Conservation (phyloP, 2,329 filamentous ascomycete species). For the Penicillium palitans region DNA sequence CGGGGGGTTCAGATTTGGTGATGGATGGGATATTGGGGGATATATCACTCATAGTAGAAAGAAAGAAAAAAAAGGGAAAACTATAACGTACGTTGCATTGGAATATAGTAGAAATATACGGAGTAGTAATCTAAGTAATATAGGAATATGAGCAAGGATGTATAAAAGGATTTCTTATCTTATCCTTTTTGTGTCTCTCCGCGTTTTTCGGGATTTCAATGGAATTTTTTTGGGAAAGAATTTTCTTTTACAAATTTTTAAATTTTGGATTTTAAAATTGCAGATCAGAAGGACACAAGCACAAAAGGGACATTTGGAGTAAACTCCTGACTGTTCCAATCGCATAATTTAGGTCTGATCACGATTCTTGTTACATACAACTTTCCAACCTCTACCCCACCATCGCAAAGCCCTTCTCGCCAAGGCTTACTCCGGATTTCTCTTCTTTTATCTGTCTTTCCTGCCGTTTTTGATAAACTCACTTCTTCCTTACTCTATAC, state of each 20-base stretch:
- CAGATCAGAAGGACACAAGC: slow-evolving; percentile 7
- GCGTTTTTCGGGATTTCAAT: slow-evolving; percentile 7
- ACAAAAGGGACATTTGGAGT: not conserved
- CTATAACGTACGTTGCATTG: not conserved
- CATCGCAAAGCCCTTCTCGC: slow-evolving; percentile 25
- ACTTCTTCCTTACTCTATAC: slow-evolving; percentile 2
- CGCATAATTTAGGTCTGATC: slow-evolving; percentile 27
- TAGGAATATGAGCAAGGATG: not conserved
- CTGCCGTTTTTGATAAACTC: slow-evolving; percentile 10
- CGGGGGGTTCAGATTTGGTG: slow-evolving; percentile 9
- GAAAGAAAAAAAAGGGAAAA: not conserved
- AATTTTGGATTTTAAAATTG: not conserved
- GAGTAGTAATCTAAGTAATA: no score
- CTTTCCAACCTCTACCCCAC: slow-evolving; percentile 27
- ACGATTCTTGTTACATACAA: slow-evolving; percentile 29
- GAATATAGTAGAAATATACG: no score
- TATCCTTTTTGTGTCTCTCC: slow-evolving; percentile 10
- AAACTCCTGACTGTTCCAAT: slow-evolving; percentile 23
- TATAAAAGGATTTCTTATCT: slow-evolving; percentile 13
- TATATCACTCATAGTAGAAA: not conserved
- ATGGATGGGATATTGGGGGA: not conserved
- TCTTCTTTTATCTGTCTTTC: slow-evolving; percentile 22
- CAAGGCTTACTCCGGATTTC: slow-evolving; percentile 29
- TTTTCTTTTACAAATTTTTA: not conserved
- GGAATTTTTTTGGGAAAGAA: not conserved